Percentiles rank a stretch among this genome's conserved stretches.
Evolutionary conservation across 805 yeast species (phyloP).

Genomic region (Peterozyma toletana): DNA sequence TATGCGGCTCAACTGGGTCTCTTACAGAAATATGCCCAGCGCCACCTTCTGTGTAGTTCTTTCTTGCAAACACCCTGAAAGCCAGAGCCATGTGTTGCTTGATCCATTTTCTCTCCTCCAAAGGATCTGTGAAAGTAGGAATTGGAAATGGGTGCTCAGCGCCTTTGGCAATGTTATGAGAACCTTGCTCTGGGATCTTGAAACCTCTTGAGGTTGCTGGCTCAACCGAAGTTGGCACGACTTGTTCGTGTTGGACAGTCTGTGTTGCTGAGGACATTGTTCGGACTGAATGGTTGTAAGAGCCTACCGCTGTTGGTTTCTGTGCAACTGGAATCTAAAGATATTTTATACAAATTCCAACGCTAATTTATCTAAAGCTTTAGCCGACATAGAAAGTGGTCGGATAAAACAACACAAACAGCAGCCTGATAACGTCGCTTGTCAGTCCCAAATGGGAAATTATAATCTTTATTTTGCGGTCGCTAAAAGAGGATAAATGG

Average conservation of each 20-base stretch:
- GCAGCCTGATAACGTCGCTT: neutral
- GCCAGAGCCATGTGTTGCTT: conserved; percentile 80
- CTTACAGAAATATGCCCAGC: conserved; percentile 85
- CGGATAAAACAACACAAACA: neutral
- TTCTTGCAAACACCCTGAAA: conserved; percentile 75
- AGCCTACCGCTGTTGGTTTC: neutral
- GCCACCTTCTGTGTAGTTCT: conserved; percentile 67
- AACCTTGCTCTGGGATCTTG: conserved; percentile 37
- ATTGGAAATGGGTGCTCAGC: conserved; percentile 40
- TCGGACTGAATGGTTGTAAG: neutral
- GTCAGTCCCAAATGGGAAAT: no score
- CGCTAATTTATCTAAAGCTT: neutral
- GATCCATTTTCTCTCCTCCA: conserved; percentile 45
- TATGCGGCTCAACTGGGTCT: conserved; percentile 73
- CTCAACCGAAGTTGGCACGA: conserved; percentile 17
- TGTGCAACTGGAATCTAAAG: neutral
- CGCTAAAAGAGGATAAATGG: no score
- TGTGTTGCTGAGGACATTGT: neutral
- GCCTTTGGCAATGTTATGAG: conserved; percentile 55
- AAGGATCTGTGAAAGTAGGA: conserved; percentile 43
- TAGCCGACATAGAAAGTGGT: neutral
- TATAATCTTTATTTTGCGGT: no score
- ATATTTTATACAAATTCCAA: neutral
- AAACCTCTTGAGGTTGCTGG: conserved; percentile 34
- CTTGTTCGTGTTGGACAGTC: neutral